These are phyloP conservation scores for Microdochium trichocladiopsis DNA, from an alignment of 2,329 filamentous ascomycete genomes.

Conservation along the genomic window DNA sequence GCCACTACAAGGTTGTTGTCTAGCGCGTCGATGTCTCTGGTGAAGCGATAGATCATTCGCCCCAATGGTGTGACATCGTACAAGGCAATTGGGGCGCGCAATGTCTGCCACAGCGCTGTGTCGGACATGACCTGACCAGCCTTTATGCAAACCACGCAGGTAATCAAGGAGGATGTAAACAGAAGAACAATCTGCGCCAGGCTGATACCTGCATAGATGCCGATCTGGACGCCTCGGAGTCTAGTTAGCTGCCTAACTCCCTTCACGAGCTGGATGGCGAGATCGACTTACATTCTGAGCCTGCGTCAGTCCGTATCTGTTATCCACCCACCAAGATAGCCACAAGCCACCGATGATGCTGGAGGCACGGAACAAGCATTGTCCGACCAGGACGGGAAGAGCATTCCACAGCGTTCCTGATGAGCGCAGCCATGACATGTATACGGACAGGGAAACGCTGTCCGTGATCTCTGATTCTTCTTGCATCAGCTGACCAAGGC, in stretches of 20 bases:
- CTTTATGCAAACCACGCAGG: constrained; percentile 53
- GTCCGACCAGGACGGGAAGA: constrained; percentile 41
- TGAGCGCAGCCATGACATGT: constrained; percentile 51
- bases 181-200: constrained; percentile 43
- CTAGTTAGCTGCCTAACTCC: no score
- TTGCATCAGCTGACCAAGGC: constrained; percentile 35
- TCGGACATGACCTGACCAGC: constrained; percentile 58
- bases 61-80: constrained; percentile 67
- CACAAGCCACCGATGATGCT: constrained; percentile 59
- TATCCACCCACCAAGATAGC: constrained; percentile 61
- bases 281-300: constrained; percentile 36
- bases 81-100: constrained; percentile 39
- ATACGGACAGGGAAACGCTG: constrained; percentile 53
- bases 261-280: no score
- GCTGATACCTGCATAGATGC: constrained; percentile 52
- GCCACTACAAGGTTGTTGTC: constrained; percentile 60
- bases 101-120: constrained; percentile 44
- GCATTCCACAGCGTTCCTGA: constrained; percentile 47
- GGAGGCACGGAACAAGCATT: constrained; percentile 49
- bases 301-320: constrained; percentile 45
- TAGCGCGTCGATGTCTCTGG: constrained; percentile 63
- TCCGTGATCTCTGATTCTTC: constrained; percentile 48
- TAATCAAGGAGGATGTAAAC: constrained; percentile 52
- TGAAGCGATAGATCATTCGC: constrained; percentile 62
- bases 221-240: no score